Base-by-base conservation (phyloP, 192 early-diverging fungal genomes). In the Mortierella hygrophila region DNA sequence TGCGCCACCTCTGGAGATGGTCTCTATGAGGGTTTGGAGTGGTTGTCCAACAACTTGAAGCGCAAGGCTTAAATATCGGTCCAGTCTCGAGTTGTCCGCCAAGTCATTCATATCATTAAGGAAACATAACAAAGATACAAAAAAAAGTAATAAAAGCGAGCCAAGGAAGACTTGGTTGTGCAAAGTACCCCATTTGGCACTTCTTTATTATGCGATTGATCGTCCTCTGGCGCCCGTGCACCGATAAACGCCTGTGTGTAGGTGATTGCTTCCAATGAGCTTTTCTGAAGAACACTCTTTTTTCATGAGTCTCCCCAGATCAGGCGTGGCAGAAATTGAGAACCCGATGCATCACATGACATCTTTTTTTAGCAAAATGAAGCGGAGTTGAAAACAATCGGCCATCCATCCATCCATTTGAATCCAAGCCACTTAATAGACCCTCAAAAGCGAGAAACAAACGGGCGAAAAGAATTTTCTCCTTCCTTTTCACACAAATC, bases 11-110 rank as follows among this genome's bases (percentile, higher is more conserved):
- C 91, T 57, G 98, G 98, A 77, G 97, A 99, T 88, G 98, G 98
- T 77, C 93, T 99, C 55, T 98, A 97, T 89, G 98, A 99, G 88
- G 98, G 97, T 83, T 91, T 99, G 78, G 97, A 98, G 78, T 99
- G 97, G 97, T 90, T 98, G 81, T 95, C 93, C 78, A 93, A 81
- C 83, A 93, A 92, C 81, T 88, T 93, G 89, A 93, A 93, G 88
- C 82, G 80, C 74, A 89, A 78, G 74, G 72, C 73, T 57, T 90
- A 88, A 90, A 69, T 4, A 29, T 38, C 42, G 5, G 65, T 26
- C 37, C 49, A 4, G 42, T 38, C 44, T 73, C 35, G 18, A 60
- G 54, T 29, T 71, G 32, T 55, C 32, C 29, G 46, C n/a, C 42
- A 42, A 73, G 46, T 11, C 29, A 69, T 8, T 44, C 32, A 75